Conservation (phyloP, 2,329 filamentous ascomycete genomes). For the Paecilomyces fulvus region DNA sequence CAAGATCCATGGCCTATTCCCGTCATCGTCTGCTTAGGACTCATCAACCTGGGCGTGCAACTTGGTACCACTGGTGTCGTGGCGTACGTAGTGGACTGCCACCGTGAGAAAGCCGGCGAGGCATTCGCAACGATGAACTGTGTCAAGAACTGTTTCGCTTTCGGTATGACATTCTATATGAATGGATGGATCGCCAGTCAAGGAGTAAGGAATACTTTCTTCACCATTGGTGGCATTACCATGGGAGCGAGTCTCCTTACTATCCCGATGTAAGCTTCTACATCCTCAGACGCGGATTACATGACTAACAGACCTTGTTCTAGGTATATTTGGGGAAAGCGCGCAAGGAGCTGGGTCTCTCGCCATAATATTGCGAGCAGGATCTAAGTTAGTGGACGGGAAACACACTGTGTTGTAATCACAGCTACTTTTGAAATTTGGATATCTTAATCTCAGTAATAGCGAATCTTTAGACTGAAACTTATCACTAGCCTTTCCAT, state of each 20-base stretch:
- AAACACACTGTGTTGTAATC: neutral
- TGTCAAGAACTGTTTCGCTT: conserved; percentile 32
- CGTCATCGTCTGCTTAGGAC: conserved; percentile 28
- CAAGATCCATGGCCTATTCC: conserved; percentile 24
- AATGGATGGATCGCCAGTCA: conserved; percentile 33
- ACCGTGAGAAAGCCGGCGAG: conserved; percentile 30
- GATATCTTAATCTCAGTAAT: too few species aligned
- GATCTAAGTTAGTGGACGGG: neutral
- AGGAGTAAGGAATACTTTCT: conserved; percentile 30
- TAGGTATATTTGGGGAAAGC: neutral
- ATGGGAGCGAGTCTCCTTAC: conserved; percentile 21
- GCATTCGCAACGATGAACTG: conserved; percentile 34
- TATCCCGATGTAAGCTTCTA: conserved; percentile 21
- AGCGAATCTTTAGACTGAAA: neutral
- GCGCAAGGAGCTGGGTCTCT: neutral
- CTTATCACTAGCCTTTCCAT: too few species aligned
- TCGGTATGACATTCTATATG: conserved; percentile 32
- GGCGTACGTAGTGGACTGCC: conserved; percentile 33
- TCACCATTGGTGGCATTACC: conserved; percentile 30
- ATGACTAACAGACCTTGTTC: neutral
- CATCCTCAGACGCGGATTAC: neutral
- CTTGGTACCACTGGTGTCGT: conserved; percentile 30
- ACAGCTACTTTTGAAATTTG: neutral
- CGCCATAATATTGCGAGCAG: neutral
- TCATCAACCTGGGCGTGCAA: conserved; percentile 30